These are phyloP conservation scores for Aspergillus sergii DNA, from an alignment of 2,329 filamentous ascomycete species.

Conservation along the genomic window DNA sequence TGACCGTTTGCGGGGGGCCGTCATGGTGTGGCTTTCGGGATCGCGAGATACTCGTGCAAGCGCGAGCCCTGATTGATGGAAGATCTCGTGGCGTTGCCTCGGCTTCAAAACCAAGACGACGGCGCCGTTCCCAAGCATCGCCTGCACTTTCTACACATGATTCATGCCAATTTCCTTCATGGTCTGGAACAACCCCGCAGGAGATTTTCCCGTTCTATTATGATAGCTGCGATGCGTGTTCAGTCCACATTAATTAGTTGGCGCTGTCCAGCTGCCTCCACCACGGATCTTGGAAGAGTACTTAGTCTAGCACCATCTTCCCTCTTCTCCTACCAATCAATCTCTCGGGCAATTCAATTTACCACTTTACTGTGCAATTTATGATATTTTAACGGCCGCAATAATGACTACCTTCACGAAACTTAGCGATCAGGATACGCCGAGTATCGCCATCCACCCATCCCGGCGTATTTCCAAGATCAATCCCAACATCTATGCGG, in stretches of 20 bases:
- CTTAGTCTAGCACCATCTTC: neutral
- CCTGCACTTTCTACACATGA: neutral
- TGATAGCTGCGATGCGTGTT: conserved; percentile 13
- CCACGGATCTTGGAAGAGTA: conserved; percentile 10
- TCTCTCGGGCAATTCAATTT: neutral
- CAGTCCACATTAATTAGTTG: conserved; percentile 22
- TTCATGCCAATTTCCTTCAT: neutral
- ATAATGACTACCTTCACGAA: conserved; percentile 74
- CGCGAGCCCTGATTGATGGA: conserved; percentile 27
- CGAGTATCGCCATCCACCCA: conserved; percentile 68
- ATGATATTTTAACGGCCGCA: conserved; percentile 5
- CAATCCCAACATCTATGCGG: conserved; percentile 79
- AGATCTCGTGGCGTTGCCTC: conserved; percentile 19
- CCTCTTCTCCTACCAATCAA: conserved; percentile 12
- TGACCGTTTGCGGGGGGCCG: conserved; percentile 17
- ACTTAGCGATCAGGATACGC: conserved; percentile 61
- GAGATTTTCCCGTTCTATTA: conserved; percentile 34
- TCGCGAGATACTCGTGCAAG: conserved; percentile 4
- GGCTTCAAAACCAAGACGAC: conserved; percentile 20
- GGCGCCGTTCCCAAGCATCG: conserved; percentile 7
- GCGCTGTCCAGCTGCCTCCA: conserved; percentile 18
- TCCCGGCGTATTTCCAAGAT: conserved; percentile 70
- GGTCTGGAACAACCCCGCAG: conserved; percentile 30
- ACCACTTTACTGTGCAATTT: conserved; percentile 6
- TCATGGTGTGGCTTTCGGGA: conserved; percentile 4